Conservation (phyloP, 345 rosid genomes). For the Anastatica hierochuntica region DNA sequence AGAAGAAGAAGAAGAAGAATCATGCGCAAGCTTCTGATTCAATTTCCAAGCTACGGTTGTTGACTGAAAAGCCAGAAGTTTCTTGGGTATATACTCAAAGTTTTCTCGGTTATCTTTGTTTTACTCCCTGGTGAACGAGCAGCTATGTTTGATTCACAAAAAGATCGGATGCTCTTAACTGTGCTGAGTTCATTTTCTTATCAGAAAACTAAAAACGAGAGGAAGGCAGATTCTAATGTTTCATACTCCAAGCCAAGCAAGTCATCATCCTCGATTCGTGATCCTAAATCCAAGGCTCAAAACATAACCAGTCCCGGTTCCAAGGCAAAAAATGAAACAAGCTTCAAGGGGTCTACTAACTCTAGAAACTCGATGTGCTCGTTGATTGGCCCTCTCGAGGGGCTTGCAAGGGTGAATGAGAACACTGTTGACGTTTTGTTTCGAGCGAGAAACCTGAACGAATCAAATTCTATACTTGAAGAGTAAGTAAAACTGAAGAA, state of each 20-base stretch:
- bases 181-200: neutral
- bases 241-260: neutral
- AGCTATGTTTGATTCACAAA: neutral
- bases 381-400: neutral
- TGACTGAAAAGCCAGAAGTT: slow-evolving; percentile 17
- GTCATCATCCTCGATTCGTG: neutral
- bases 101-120: no score
- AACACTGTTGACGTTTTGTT: slow-evolving; percentile 12
- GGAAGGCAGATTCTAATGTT: neutral
- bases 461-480: slow-evolving; percentile 6
- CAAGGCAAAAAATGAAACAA: neutral
- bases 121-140: no score
- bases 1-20: no score
- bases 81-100: slow-evolving; percentile 16
- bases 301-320: neutral
- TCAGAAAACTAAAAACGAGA: slow-evolving; percentile 2
- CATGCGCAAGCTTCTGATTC: slow-evolving; percentile 7
- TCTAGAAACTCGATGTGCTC: slow-evolving; percentile 13
- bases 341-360: neutral
- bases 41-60: slow-evolving; percentile 3
- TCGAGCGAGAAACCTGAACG: slow-evolving; percentile 1
- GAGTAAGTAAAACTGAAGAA: slow-evolving; percentile 9
- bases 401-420: slow-evolving; percentile 12
- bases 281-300: neutral
- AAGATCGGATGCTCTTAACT: neutral